Evolutionary conservation across 441 rosid species (phyloP).

Genomic region (Syzygium syzygioides): DNA sequence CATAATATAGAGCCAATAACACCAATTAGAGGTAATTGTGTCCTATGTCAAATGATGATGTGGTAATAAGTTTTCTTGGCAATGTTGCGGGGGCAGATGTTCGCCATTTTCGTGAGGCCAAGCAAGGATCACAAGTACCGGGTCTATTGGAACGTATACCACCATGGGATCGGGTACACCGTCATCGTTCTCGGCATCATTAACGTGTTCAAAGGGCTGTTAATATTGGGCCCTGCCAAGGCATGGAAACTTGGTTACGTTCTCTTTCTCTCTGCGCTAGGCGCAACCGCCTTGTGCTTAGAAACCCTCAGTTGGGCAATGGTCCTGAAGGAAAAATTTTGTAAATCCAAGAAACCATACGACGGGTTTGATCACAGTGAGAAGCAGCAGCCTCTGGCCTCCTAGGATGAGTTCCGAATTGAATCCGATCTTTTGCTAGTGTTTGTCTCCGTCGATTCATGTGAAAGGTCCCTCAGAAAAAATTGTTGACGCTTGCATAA

Average conservation of each 20-base stretch:
- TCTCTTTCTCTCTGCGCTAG: not conserved
- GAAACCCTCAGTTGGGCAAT: not conserved
- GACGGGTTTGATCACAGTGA: not conserved
- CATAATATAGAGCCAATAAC: not conserved
- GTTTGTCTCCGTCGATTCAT: not conserved
- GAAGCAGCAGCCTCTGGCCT: constrained; percentile 2
- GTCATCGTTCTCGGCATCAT: constrained; percentile 2
- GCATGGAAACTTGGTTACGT: constrained; percentile 1
- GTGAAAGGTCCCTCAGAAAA: not conserved
- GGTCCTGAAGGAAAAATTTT: not conserved
- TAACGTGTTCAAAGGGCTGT: constrained; percentile 7
- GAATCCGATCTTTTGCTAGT: not conserved
- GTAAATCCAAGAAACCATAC: not conserved
- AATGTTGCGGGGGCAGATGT: not conserved
- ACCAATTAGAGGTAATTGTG: not conserved
- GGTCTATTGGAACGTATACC: constrained; percentile 2
- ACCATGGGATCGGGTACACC: constrained; percentile 2
- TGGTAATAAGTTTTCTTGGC: not conserved
- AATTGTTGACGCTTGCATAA: not conserved
- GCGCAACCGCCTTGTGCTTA: not conserved
- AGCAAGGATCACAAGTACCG: constrained; percentile 4
- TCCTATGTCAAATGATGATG: not conserved
- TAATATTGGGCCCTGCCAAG: not conserved
- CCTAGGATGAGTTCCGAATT: not conserved
- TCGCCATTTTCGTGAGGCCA: constrained; percentile 4